Evolutionary conservation across 2,329 filamentous ascomycete genomes (phyloP).

Genomic region (Arthroderma sp.): DNA sequence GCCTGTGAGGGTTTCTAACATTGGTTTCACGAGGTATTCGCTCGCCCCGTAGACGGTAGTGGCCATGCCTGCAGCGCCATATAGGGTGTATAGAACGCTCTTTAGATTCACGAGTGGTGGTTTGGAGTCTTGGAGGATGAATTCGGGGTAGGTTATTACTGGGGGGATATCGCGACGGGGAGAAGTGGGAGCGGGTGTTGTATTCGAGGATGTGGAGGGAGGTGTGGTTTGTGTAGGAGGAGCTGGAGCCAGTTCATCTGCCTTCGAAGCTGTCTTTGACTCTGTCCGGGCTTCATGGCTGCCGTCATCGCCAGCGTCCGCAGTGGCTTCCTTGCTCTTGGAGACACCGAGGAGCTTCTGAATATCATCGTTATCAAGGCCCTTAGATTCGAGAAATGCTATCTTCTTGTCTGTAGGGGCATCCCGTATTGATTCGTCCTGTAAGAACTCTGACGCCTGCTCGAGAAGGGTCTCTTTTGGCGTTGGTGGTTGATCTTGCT

Average conservation of each 20-base stretch:
- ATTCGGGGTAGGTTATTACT: constrained; percentile 55
- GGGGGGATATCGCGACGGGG: constrained; percentile 33
- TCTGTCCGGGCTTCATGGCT: not conserved
- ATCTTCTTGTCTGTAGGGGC: constrained; percentile 59
- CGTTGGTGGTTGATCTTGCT: not conserved
- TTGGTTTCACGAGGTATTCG: constrained; percentile 46
- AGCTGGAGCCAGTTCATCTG: not conserved
- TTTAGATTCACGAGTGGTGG: constrained; percentile 46
- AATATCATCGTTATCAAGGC: constrained; percentile 54
- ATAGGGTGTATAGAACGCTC: constrained; percentile 44
- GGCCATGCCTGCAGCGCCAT: constrained; percentile 42
- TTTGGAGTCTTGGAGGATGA: constrained; percentile 45
- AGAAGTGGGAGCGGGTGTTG: constrained; percentile 3
- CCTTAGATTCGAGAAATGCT: constrained; percentile 65
- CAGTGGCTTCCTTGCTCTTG: constrained; percentile 20
- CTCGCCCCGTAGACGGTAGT: constrained; percentile 45
- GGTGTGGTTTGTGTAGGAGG: not conserved
- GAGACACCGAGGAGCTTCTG: constrained; percentile 45
- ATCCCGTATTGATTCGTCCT: constrained; percentile 58
- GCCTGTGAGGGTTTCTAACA: constrained; percentile 40
- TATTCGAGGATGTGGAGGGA: not conserved
- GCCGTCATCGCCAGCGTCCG: constrained; percentile 1
- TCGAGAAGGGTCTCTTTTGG: constrained; percentile 36
- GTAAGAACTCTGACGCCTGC: constrained; percentile 61
- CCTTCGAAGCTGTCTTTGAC: constrained; percentile 2